Evolutionary conservation across 169 alveolate genomes (phyloP).

Genomic region (Plasmodium fragile): DNA sequence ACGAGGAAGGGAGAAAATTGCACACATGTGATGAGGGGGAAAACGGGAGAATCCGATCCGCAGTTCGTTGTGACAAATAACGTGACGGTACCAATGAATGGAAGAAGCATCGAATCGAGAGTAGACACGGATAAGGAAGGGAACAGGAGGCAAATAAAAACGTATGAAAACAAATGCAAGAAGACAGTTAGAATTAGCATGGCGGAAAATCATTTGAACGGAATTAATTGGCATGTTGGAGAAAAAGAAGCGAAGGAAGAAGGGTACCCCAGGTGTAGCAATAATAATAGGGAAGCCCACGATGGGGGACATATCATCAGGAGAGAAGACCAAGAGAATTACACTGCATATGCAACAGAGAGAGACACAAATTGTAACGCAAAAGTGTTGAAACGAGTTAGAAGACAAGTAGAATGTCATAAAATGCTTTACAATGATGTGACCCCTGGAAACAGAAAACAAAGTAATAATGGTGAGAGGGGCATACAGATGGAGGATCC

Average conservation of each 20-base stretch:
- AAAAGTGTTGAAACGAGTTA: neutral
- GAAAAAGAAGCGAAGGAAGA: neutral
- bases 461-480: neutral
- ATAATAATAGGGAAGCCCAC: neutral
- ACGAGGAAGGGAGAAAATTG: neutral
- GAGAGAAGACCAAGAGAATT: neutral
- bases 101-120: neutral
- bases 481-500: neutral
- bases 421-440: neutral
- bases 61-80: neutral
- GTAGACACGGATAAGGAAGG: neutral
- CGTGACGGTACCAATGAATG: neutral
- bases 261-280: neutral
- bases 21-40: neutral
- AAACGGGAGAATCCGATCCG: neutral
- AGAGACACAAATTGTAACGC: neutral
- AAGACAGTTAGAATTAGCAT: neutral
- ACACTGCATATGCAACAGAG: neutral
- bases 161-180: neutral
- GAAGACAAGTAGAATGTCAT: neutral
- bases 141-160: neutral
- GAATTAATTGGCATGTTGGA: neutral
- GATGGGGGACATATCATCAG: neutral
- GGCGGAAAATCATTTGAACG: neutral
- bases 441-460: neutral